Evolutionary conservation across 805 yeast species (phyloP), one percentile per base, ranked within the genome.

Genomic region (Hanseniaspora jakobsenii): DNA sequence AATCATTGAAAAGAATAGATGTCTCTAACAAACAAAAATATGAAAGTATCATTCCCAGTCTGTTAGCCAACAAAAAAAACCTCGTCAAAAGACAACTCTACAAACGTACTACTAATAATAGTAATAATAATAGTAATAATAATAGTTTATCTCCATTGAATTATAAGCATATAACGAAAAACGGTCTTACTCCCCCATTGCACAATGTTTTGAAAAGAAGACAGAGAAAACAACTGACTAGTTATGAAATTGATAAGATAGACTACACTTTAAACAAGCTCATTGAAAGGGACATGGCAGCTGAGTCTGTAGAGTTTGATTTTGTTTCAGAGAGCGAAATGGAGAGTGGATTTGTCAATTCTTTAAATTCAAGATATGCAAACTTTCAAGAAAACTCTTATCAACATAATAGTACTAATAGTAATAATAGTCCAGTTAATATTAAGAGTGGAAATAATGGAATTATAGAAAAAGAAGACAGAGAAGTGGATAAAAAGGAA

Each of bases 141-240:
- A n/a, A n/a, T n/a, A n/a, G n/a, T n/a, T n/a, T n/a, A n/a, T n/a
- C n/a, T n/a, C n/a, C n/a, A n/a, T n/a, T n/a, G n/a, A n/a, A n/a
- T n/a, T n/a, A n/a, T n/a, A n/a, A n/a, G n/a, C n/a, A n/a, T n/a
- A 66, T 61, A 29, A 73, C 68, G 52, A 75, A 73, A n/a, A 84
- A 82, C 59, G 98, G 98, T 6, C 58, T 91, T 16, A 75, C 91
- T 0, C 78, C 84, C 6, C 95, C 97, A 1, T 67, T 82, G 63
- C 72, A 74, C 53, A 77, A 79, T 51, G 81, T 79, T 2, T 67
- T 75, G 34, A 72, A 80, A 49, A 66, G 85, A 35, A 69, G 91
- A 49, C 78, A 82, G 56, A 77, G 84, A 39, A 73, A 79, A 44
- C 75, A 80, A 47, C 71, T 82, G 50, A 76, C 78, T 45, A 78